Evolutionary conservation across 2,329 filamentous ascomycete species (phyloP).

Genomic region (Coleophoma eucalyptorum): DNA sequence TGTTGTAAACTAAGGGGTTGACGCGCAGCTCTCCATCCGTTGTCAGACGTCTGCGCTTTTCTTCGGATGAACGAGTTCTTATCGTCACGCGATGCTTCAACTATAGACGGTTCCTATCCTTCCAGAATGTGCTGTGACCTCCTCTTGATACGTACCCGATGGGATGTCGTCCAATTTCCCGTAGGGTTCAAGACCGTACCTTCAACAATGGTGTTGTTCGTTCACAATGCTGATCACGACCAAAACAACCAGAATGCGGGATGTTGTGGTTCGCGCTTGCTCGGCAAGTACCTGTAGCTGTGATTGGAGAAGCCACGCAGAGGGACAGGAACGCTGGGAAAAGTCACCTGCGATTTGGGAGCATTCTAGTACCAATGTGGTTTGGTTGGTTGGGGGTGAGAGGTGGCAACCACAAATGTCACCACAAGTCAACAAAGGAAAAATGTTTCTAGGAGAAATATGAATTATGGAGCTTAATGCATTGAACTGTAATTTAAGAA

Average conservation of each 20-base stretch:
- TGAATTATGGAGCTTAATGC: no score
- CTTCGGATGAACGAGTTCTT: no score
- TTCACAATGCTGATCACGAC: neutral
- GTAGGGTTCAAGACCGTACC: neutral
- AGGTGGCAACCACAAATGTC: neutral
- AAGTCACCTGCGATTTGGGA: no score
- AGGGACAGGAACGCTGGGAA: neutral
- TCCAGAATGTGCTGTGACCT: no score
- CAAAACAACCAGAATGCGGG: neutral
- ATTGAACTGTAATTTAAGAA: no score
- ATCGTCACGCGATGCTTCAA: no score
- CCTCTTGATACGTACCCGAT: neutral
- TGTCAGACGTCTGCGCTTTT: neutral
- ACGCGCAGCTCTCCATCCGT: neutral
- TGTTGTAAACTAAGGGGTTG: neutral
- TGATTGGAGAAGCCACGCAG: neutral
- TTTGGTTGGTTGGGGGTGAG: neutral
- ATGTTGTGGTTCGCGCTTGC: slow-evolving; percentile 1
- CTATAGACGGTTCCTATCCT: no score
- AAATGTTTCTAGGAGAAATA: no score
- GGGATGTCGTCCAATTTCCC: neutral
- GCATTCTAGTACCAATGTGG: neutral
- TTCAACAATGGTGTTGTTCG: neutral
- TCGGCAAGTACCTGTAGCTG: neutral
- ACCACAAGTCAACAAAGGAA: no score